Base-by-base conservation (phyloP, 108 stramenopile genomes). In the Epithemia pelagica region DNA sequence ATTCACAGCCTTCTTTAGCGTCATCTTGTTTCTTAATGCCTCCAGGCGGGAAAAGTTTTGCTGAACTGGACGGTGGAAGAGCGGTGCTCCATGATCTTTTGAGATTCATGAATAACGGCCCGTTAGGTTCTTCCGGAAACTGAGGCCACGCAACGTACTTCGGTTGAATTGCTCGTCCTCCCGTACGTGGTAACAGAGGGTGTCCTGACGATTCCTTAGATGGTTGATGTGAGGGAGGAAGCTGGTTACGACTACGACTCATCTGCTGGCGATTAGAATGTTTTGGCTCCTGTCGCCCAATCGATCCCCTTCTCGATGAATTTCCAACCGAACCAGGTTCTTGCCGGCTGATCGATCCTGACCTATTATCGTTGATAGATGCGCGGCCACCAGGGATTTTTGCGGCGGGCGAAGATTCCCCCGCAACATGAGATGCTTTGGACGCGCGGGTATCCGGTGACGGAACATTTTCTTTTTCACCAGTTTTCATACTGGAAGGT, bases 1-100 rank as follows among this genome's bases (percentile, higher is more conserved):
- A 18, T 8, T 82, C 77, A 55, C 86, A 91, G 23, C 89, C 94
- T 30, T 61, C 54, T 22, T 71, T 71, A 2, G 80, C 80, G 72
- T 89, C 86, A 60, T 92, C 91, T 68, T 91, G 91, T 28, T 88
- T 88, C 26, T 74, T 62, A 24, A 89, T 76, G 8, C 86, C 88
- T 30, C 72, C 64, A 21, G 37, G 62, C n/a, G 94, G 94, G 56
- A 95, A 89, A 0, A 95, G 73, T 7, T 57, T 59, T 28, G 78
- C 64, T 0, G 69, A 32, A 32, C 87, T 67, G 21, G 77, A 56
- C 18, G 63, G 32, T 8, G 83, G 74, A 20, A 92, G 65, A 0
- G 86, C 58, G 15, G 67, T 69, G 1, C 78, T 61, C 91, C 89
- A 95, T 24, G 81, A 71, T 69, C 86, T 89, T 46, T 82, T 82